Base-by-base conservation (phyloP, 441 rosid genomes). In the Pelargonium fulgidum region DNA sequence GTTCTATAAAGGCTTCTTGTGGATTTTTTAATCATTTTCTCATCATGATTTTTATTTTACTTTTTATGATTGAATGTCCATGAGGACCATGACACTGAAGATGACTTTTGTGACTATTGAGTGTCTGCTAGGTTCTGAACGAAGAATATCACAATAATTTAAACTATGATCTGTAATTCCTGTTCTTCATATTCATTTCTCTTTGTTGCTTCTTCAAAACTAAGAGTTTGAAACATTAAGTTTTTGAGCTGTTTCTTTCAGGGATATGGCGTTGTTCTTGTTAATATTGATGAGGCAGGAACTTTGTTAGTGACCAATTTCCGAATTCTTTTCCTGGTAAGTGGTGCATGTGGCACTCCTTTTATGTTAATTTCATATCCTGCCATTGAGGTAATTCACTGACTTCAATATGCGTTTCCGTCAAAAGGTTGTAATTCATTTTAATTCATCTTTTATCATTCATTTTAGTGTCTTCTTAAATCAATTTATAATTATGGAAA, bases 321-420 rank as follows among this genome's bases (percentile, higher is more conserved):
- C 73, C 97, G 99, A 59, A 80, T 92, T 77, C 84, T 94, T 72
- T 94, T 92, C 81, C 75, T 94, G 92, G 99, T 94, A 78, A 82
- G 95, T 81, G 39, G 36, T 63, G 52, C 77, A 14, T 64, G 39
- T 63, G 26, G 24, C n/a, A 26, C 4, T 19, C 13, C 12, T 58
- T 56, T 58, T 17, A 58, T 58, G 29, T 58, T 20, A 58, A 58
- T 58, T 19, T 58, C 24, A 20, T 58, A 17, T 58, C 62, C 62
- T 11, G 2, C 26, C 10, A 58, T 20, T 2, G 3, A 19, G 13
- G 13, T 39, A 39, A 39, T 39, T 20, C 19, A 58, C 29, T 58
- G 11, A 7, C 26, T 58, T 20, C 62, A 58, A 58, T 58, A 12
- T 58, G 29, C 13, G 9, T 58, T 19, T 58, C 10, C 26, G 8